Conservation (phyloP, 2,329 filamentous ascomycete species). For the Pestalotiopsis sp. region DNA sequence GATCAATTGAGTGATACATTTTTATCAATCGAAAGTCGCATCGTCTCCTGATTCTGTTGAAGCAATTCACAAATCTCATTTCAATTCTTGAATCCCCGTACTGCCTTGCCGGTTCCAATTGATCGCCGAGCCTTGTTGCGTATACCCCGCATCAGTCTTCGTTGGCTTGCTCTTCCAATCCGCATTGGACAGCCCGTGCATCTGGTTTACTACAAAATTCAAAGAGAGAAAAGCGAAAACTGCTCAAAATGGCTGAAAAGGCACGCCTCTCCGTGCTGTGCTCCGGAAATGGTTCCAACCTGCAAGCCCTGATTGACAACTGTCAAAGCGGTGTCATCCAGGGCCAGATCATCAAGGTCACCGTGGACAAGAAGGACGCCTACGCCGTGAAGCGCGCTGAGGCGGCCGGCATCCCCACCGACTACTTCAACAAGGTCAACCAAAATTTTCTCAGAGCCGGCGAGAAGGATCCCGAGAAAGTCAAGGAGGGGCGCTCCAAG, state of each 20-base stretch:
- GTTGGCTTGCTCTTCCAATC: no score
- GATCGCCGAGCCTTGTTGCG: no score
- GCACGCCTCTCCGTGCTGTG: constrained; percentile 59
- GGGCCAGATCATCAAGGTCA: constrained; percentile 47
- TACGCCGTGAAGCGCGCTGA: constrained; percentile 45
- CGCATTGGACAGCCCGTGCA: no score
- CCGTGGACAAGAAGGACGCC: constrained; percentile 52
- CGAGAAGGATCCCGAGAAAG: constrained; percentile 59
- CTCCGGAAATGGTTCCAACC: constrained; percentile 70
- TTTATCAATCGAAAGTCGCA: neutral
- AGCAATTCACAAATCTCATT: no score
- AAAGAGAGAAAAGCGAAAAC: neutral
- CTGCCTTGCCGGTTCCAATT: no score
- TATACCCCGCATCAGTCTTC: no score
- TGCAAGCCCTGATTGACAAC: constrained; percentile 69
- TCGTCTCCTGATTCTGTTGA: no score
- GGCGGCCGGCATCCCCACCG: constrained; percentile 67
- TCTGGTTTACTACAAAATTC: neutral
- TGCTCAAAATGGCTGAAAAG: constrained; percentile 9
- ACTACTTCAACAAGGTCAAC: constrained; percentile 80
- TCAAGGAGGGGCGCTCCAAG: constrained; percentile 60
- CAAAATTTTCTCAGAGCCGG: constrained; percentile 64
- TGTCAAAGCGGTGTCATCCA: constrained; percentile 41
- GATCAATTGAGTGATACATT: neutral
- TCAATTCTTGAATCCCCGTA: no score